Evolutionary conservation across 768 basidiomycete genomes (phyloP).

Genomic region (Boletellus ananiceps): DNA sequence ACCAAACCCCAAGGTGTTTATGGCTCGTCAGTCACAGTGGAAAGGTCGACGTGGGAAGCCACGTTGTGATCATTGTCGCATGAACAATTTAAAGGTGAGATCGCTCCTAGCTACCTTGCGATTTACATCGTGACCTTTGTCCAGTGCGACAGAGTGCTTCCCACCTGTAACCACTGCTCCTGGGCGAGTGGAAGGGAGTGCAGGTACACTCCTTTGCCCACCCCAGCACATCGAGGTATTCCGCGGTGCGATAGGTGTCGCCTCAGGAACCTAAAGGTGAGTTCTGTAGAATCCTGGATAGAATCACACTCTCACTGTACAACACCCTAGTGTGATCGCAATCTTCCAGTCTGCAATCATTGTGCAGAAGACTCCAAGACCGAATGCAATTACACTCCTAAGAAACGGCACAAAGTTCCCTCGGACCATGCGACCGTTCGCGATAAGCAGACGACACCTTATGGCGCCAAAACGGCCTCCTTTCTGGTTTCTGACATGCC

Average conservation of each 20-base stretch:
- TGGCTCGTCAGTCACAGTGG: constrained; percentile 70
- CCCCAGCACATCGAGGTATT: constrained; percentile 71
- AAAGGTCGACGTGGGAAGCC: constrained; percentile 72
- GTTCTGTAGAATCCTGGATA: constrained; percentile 10
- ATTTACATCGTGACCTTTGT: constrained; percentile 13
- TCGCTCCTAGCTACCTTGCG: not conserved
- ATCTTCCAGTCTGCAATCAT: constrained; percentile 66
- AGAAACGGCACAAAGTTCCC: constrained; percentile 57
- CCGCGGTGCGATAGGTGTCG: constrained; percentile 72
- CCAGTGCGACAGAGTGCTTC: constrained; percentile 68
- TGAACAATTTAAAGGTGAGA: constrained; percentile 67
- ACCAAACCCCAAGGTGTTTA: constrained; percentile 61
- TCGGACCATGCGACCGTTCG: constrained; percentile 36
- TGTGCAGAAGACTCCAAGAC: constrained; percentile 49
- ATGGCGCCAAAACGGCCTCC: constrained; percentile 45
- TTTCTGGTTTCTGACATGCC: constrained; percentile 42
- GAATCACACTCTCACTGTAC: constrained; percentile 1
- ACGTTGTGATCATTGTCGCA: constrained; percentile 67
- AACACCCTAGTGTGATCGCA: constrained; percentile 58
- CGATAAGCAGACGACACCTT: constrained; percentile 37
- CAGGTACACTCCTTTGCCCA: constrained; percentile 69
- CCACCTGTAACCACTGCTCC: constrained; percentile 67
- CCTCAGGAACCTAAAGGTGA: constrained; percentile 59
- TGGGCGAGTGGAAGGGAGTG: constrained; percentile 63
- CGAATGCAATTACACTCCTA: constrained; percentile 70